A percentile compares a stretch with the other conserved stretches of the same genome.
phyloP scores from a whole-genome alignment of 192 early-diverging fungal species.

The Rhizophagus clarus region DNA sequence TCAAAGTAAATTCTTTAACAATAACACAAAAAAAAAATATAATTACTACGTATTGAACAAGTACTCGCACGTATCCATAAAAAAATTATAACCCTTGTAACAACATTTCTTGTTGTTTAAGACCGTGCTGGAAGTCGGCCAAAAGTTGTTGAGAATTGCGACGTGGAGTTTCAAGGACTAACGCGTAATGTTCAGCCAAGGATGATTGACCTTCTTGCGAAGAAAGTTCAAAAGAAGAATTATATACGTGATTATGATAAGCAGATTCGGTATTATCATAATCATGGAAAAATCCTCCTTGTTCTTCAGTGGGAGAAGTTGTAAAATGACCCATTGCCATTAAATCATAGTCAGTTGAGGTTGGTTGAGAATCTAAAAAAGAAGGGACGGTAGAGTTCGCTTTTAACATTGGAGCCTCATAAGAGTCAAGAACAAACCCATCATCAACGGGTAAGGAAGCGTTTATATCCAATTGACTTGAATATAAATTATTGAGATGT shows the following conservation, averaged over 20 bases:
- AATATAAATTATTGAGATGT: constrained; percentile 23
- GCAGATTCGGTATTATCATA: constrained; percentile 10
- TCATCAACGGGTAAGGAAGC: constrained; percentile 30
- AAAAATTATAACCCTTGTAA: constrained; percentile 23
- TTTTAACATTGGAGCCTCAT: constrained; percentile 11
- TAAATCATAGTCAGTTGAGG: constrained; percentile 28
- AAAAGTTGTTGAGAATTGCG: constrained; percentile 32
- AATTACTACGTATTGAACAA: not conserved
- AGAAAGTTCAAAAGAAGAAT: constrained; percentile 19
- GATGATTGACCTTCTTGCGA: not conserved
- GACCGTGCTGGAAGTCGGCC: constrained; percentile 26
- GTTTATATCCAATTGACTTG: constrained; percentile 24
- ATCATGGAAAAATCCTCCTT: not conserved
- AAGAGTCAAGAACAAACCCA: constrained; percentile 30
- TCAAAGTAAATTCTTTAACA: not conserved
- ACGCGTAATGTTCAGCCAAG: constrained; percentile 2
- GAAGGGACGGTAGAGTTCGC: not conserved
- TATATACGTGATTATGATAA: not conserved
- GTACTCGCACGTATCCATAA: not conserved
- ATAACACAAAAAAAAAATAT: not conserved
- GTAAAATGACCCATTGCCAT: constrained; percentile 31
- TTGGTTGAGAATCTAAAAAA: not conserved
- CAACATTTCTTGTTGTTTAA: constrained; percentile 14
- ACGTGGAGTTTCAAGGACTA: constrained; percentile 20
- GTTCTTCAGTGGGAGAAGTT: constrained; percentile 6